A percentile compares a stretch with the other conserved stretches of the same genome.
phyloP scores from a whole-genome alignment of 1,139 yeast species.

The Diutina mesorugosa region DNA sequence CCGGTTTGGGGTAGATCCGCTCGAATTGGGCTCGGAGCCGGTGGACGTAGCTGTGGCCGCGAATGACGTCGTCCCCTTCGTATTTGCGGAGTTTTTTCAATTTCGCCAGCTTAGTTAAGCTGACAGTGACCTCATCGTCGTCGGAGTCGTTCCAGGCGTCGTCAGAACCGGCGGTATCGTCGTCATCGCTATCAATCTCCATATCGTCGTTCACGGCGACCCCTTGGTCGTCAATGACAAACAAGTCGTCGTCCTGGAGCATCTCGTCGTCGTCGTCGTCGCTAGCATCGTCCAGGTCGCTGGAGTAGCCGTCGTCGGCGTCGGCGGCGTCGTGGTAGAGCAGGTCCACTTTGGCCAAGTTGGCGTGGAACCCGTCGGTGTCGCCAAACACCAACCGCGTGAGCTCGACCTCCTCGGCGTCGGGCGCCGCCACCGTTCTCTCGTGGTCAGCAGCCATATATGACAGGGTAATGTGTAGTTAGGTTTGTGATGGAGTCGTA shows the following conservation, averaged over 20 bases:
- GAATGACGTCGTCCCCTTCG: conserved; percentile 44
- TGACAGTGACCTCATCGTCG: conserved; percentile 60
- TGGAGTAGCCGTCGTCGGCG: conserved; percentile 14
- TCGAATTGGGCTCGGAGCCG: conserved; percentile 79
- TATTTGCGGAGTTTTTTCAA: conserved; percentile 60
- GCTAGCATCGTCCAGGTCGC: conserved; percentile 14
- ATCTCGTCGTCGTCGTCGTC: conserved; percentile 12
- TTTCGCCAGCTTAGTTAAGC: conserved; percentile 39
- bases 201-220: conserved; percentile 16
- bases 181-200: conserved; percentile 22
- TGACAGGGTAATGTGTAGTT: too few relatives aligned
- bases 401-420: conserved; percentile 25
- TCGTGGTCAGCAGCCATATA: neutral
- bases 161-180: conserved; percentile 16
- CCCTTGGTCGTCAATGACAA: conserved; percentile 49
- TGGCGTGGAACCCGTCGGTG: conserved; percentile 59
- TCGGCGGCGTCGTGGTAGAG: conserved; percentile 24
- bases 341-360: conserved; percentile 46
- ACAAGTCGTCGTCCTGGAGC: conserved; percentile 47
- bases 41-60: conserved; percentile 55
- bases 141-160: conserved; percentile 90
- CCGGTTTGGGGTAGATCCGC: conserved; percentile 77
- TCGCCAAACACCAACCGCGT: conserved; percentile 91
- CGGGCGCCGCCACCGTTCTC: neutral
- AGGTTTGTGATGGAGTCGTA: neutral